Evolutionary conservation across 768 basidiomycete genomes (phyloP).

Genomic region (Termitomyces sp.): DNA sequence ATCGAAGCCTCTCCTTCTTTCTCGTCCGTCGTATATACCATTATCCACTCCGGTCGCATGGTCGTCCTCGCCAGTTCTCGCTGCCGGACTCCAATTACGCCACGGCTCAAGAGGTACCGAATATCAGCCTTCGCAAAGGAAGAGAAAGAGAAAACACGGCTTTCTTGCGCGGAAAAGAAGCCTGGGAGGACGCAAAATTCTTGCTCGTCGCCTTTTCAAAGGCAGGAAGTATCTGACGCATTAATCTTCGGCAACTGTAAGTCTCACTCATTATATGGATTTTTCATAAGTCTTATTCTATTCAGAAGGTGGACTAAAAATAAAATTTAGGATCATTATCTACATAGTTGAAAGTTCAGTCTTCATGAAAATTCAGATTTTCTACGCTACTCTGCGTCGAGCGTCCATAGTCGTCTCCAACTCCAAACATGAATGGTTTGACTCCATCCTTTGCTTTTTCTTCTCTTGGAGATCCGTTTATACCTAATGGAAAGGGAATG

Average conservation of each 20-base stretch:
- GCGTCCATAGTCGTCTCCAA: slow-evolving; percentile 9
- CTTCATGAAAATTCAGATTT: slow-evolving; percentile 17
- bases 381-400: slow-evolving; percentile 15
- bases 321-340: neutral
- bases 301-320: neutral
- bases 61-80: slow-evolving; percentile 30
- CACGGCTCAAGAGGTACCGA: slow-evolving; percentile 75
- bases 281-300: neutral
- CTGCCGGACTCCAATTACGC: slow-evolving; percentile 49
- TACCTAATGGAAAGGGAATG: slow-evolving; percentile 15
- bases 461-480: slow-evolving; percentile 1
- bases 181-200: slow-evolving; percentile 64
- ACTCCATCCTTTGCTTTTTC: slow-evolving; percentile 3
- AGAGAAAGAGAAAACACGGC: slow-evolving; percentile 88
- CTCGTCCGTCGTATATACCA: slow-evolving; percentile 20
- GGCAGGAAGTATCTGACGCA: slow-evolving; percentile 80
- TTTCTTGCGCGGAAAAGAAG: slow-evolving; percentile 76
- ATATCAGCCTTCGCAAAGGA: slow-evolving; percentile 95
- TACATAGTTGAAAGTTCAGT: neutral
- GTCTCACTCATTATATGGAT: neutral
- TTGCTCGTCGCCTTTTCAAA: slow-evolving; percentile 66
- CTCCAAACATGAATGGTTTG: slow-evolving; percentile 14
- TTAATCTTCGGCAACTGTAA: slow-evolving; percentile 27
- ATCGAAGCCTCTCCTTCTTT: slow-evolving; percentile 17
- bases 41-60: slow-evolving; percentile 15